phyloP scores from a whole-genome alignment of 208 protist genomes.

The Trypanosoma lewisi region DNA sequence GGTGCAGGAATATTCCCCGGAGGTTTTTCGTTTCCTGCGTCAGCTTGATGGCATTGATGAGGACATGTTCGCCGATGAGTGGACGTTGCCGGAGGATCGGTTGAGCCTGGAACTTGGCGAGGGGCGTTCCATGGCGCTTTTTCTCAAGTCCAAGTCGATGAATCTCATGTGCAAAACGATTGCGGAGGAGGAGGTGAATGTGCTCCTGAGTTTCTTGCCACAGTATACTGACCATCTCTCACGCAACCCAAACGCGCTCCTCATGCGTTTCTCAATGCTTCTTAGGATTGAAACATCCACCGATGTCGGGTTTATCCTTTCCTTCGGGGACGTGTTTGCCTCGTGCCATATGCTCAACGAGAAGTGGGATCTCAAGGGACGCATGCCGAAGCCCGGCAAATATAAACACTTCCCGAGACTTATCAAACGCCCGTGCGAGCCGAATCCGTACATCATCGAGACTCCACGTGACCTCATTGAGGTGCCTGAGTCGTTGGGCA shows the following conservation, averaged over 20 bases:
- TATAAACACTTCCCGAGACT: conserved; percentile 58
- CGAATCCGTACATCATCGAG: conserved; percentile 44
- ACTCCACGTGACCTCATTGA: conserved; percentile 23
- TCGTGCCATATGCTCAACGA: conserved; percentile 57
- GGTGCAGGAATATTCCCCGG: conserved; percentile 72
- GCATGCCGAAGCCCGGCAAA: conserved; percentile 80
- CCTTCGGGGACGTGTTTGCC: conserved; percentile 76
- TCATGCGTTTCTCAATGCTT: conserved; percentile 84
- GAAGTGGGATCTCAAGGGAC: conserved; percentile 90
- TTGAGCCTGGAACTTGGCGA: conserved; percentile 63
- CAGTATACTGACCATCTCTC: conserved; percentile 56
- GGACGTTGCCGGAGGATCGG: conserved; percentile 58
- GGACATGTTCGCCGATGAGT: conserved; percentile 61
- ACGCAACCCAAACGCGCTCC: conserved; percentile 44
- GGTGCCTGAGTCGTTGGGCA: not conserved
- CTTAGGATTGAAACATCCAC: conserved; percentile 40
- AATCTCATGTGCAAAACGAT: conserved; percentile 86
- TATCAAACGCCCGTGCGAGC: conserved; percentile 50
- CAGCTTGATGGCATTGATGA: conserved; percentile 48
- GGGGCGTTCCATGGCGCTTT: conserved; percentile 81
- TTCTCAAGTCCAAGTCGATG: conserved; percentile 78
- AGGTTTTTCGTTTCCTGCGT: conserved; percentile 68
- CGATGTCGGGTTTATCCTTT: conserved; percentile 73
- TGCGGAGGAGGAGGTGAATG: conserved; percentile 56
- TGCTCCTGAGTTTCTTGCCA: conserved; percentile 51